These are phyloP conservation scores for Stentor roeselii DNA, from an alignment of 73 alveolate species.

Conservation along the genomic window DNA sequence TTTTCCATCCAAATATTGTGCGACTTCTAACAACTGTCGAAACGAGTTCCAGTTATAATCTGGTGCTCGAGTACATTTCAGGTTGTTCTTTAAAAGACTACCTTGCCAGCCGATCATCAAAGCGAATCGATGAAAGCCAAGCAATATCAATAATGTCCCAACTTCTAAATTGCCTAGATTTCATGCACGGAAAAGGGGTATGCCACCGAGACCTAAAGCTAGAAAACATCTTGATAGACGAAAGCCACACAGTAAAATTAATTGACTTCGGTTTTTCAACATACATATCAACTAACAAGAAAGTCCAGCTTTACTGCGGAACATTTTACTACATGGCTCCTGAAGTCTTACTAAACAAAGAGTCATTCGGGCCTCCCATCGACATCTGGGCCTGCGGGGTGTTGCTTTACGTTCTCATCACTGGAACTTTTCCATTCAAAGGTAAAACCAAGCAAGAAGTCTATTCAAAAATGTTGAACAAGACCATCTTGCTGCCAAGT, in stretches of 20 bases:
- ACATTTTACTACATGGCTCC: conserved; percentile 97
- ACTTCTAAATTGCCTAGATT: conserved; percentile 46
- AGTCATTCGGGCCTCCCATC: conserved; percentile 52
- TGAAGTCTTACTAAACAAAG: conserved; percentile 62
- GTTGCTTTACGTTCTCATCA: conserved; percentile 39
- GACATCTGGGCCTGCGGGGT: conserved; percentile 63
- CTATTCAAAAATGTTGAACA: conserved; percentile 57
- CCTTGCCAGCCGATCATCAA: conserved; percentile 33
- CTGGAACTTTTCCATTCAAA: conserved; percentile 54
- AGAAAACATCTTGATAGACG: conserved; percentile 51
- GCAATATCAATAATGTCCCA: conserved; percentile 43
- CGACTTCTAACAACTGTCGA: conserved; percentile 42
- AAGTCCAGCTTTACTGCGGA: conserved; percentile 65
- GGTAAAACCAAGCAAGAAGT: conserved; percentile 56
- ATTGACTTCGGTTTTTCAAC: conserved; percentile 63
- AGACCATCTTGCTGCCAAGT: conserved; percentile 40
- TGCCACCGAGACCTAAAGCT: conserved; percentile 58
- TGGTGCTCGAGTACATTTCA: conserved; percentile 42
- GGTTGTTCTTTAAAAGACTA: conserved; percentile 43
- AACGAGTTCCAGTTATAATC: conserved; percentile 37
- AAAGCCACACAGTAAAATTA: conserved; percentile 48
- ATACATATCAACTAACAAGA: conserved; percentile 42
- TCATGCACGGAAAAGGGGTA: conserved; percentile 48
- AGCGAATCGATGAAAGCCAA: conserved; percentile 39
- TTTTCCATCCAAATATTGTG: conserved; percentile 49